Evolutionary conservation across 768 basidiomycete genomes (phyloP).

Genomic region (Rhodosporidiobolus odoratus): DNA sequence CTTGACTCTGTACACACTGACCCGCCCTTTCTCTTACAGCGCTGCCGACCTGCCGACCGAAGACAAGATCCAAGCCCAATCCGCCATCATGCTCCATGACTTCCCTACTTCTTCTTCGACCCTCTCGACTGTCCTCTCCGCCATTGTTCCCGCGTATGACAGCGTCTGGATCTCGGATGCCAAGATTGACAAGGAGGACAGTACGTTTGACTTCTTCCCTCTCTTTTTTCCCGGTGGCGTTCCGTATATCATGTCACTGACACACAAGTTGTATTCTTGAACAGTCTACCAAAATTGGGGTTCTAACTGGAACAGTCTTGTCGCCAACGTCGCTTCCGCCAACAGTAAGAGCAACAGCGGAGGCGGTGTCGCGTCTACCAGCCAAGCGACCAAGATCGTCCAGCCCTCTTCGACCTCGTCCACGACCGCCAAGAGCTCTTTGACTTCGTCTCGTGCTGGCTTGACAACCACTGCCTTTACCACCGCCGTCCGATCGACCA

Average conservation of each 20-base stretch:
- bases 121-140: not conserved
- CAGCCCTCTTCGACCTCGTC: too few relatives aligned
- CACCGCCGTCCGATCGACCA: too few relatives aligned
- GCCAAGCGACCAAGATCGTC: too few relatives aligned
- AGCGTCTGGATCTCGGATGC: not conserved
- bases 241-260: not conserved
- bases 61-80: not conserved
- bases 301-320: not conserved
- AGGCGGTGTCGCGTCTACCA: too few relatives aligned
- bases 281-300: not conserved
- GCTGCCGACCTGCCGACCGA: not conserved
- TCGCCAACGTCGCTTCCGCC: not conserved
- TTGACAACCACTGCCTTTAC: too few relatives aligned
- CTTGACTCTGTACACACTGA: too few relatives aligned
- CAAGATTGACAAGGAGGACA: not conserved
- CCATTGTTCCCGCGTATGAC: not conserved
- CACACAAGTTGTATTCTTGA: not conserved
- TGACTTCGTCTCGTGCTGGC: too few relatives aligned
- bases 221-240: not conserved
- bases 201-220: not conserved
- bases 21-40: not conserved
- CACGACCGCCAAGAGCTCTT: too few relatives aligned
- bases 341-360: not conserved
- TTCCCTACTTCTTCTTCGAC: not conserved
- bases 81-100: not conserved